phyloP scores from a whole-genome alignment of 352 stramenopile species.

The Globisporangium lucens region DNA sequence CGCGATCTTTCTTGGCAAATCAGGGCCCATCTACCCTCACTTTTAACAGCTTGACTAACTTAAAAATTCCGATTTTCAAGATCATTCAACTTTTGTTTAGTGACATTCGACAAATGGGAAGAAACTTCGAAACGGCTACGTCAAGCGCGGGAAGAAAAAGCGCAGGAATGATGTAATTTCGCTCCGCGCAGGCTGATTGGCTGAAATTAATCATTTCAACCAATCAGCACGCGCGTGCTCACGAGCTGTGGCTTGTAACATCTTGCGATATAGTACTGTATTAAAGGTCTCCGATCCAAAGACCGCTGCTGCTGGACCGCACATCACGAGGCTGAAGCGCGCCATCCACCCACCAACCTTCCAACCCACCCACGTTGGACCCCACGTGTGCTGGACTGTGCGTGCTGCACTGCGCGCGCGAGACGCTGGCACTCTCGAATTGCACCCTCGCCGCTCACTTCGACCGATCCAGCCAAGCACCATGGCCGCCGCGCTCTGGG shows the following conservation, averaged over 20 bases:
- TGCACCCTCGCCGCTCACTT: conserved; percentile 13
- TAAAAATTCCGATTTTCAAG: not conserved
- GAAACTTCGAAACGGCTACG: not conserved
- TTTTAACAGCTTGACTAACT: not conserved
- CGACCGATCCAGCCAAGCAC: conserved; percentile 15
- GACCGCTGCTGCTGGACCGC: not conserved
- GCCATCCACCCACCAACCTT: not conserved
- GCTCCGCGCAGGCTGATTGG: not conserved
- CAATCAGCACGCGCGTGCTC: conserved; percentile 4
- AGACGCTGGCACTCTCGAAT: conserved; percentile 17
- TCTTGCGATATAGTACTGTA: conserved; percentile 3
- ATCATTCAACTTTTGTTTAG: not conserved
- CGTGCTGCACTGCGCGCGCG: no score
- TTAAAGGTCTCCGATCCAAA: not conserved
- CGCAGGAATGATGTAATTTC: conserved; percentile 20
- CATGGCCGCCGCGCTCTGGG: conserved; percentile 43
- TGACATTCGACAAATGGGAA: not conserved
- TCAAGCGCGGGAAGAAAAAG: conserved; percentile 13
- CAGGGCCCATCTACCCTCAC: not conserved
- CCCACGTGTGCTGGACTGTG: conserved; percentile 7
- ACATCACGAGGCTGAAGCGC: not conserved
- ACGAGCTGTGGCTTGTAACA: not conserved
- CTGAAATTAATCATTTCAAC: not conserved
- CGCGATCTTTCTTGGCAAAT: not conserved
- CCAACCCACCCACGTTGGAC: conserved; percentile 3